Percentiles rank a stretch among this genome's conserved stretches.
Conservation (phyloP, 257 asterid species). For the Echites panduratus region DNA sequence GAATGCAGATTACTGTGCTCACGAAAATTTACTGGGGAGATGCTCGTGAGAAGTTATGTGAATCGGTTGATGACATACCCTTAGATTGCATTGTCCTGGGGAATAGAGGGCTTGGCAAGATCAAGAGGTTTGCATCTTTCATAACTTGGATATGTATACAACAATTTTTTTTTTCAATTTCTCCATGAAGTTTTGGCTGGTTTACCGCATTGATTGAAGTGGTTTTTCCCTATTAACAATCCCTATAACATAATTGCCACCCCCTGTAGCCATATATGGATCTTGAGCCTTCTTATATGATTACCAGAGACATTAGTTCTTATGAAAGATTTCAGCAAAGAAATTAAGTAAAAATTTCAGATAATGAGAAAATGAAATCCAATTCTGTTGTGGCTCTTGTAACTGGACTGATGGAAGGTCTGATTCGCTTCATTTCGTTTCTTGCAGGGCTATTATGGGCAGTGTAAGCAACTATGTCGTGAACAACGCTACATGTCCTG, state of each 20-base stretch:
- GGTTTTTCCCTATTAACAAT: not conserved
- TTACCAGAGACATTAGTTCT: not conserved
- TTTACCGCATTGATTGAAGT: not conserved
- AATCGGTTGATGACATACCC: slow-evolving; percentile 56
- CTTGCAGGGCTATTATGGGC: slow-evolving; percentile 83
- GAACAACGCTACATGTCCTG: slow-evolving; percentile 74
- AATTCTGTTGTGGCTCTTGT: not conserved
- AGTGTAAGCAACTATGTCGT: slow-evolving; percentile 87
- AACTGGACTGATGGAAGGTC: not conserved
- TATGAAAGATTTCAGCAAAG: not conserved
- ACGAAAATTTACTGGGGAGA: slow-evolving; percentile 88
- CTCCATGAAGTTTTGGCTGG: not conserved
- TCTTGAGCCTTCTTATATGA: no score
- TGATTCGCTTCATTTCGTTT: slow-evolving; percentile 9
- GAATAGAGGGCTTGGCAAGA: slow-evolving; percentile 82
- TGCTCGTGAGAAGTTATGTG: slow-evolving; percentile 82
- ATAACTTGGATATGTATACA: not conserved
- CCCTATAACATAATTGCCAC: not conserved
- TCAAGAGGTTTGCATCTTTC: slow-evolving; percentile 53
- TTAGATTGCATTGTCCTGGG: slow-evolving; percentile 71
- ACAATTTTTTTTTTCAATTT: not conserved
- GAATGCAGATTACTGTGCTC: slow-evolving; percentile 51
- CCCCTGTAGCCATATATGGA: not conserved
- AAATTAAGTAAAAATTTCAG: not conserved
- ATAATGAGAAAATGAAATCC: not conserved